Evolutionary conservation across 352 stramenopile genomes (phyloP), one percentile per base, ranked within the genome.

Genomic region (Phytophthora sp.): DNA sequence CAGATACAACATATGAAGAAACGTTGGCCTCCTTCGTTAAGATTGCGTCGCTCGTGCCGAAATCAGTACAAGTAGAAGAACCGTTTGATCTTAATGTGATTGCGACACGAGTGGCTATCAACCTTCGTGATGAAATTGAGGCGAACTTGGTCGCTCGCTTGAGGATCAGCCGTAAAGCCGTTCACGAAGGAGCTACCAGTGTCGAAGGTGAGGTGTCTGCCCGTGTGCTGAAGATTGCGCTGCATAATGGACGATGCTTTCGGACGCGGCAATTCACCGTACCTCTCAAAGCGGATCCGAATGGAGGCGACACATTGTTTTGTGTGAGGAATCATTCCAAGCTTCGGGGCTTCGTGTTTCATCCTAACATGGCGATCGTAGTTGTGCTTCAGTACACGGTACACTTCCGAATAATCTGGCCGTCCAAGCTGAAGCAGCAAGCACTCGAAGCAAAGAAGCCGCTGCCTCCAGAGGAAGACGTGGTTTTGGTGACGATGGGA

Each of bases 211-310:
- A 94, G 32, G 71, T 96, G 11, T 87, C 91, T 1, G 77, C 80
- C 20, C 74, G 92, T 5, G 76, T 92, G 9, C 52, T 98, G 11
- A 95, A 94, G 61, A 44, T 97, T 17, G 87, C 86, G 5, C 72
- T 97, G 8, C 92, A 98, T 65, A 98, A 97, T 57, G 92, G 91
- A 5, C 74, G 91, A 4, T 87, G 80, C 41, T 92, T 96, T 38
- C 70, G 80, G 20, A 89, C 85, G 11, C 66, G 77, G 15, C 65
- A 88, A 27, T 76, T 86, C 39, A 92, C 69, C 3, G 57, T 96
- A 5, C 71, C 83, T 1, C 67, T 97, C 2, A 91, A 95, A 32
- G 72, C 76, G 9, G 72, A 90, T 6, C 66, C 87, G 2, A 72
- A 76, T 4, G 87, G 89, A 42, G 84, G 82, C 15, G 90, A 97